These are phyloP conservation scores for Penicillium sp. DNA, from an alignment of 2,329 filamentous ascomycete genomes.

Conservation along the genomic window DNA sequence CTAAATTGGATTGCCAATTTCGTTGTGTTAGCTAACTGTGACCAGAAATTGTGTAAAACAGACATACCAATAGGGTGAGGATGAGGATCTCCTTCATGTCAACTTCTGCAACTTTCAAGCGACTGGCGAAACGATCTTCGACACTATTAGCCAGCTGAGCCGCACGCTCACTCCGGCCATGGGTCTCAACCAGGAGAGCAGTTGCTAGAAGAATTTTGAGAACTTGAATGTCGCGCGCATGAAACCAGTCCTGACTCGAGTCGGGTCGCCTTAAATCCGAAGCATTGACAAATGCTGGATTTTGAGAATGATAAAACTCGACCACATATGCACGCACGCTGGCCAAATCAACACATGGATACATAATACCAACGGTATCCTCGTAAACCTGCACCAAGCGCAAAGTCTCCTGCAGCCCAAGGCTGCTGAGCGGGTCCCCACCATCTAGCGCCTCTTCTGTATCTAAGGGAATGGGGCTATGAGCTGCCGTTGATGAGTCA, in stretches of 20 bases:
- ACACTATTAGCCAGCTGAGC: slow-evolving; percentile 35
- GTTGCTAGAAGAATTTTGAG: slow-evolving; percentile 79
- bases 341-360: slow-evolving; percentile 74
- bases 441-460: slow-evolving; percentile 32
- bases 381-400: slow-evolving; percentile 75
- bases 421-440: slow-evolving; percentile 70
- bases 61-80: slow-evolving; percentile 29
- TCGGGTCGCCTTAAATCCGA: background rate
- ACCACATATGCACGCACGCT: slow-evolving; percentile 55
- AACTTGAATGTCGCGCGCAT: slow-evolving; percentile 57
- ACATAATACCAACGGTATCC: slow-evolving; percentile 86
- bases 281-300: background rate
- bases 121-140: slow-evolving; percentile 33
- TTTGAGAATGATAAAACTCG: slow-evolving; percentile 22
- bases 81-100: slow-evolving; percentile 41
- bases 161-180: slow-evolving; percentile 66
- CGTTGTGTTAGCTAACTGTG: background rate
- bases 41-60: background rate
- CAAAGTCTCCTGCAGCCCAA: slow-evolving; percentile 72
- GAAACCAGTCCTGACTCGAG: slow-evolving; percentile 36
- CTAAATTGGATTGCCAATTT: slow-evolving; percentile 10
- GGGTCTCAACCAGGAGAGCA: slow-evolving; percentile 70
- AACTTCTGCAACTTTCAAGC: slow-evolving; percentile 36
- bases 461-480: slow-evolving; percentile 23
- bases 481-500: slow-evolving; percentile 17